Conservation (phyloP, 371 early-diverging fungal genomes). For the Lichtheimia ramosa region DNA sequence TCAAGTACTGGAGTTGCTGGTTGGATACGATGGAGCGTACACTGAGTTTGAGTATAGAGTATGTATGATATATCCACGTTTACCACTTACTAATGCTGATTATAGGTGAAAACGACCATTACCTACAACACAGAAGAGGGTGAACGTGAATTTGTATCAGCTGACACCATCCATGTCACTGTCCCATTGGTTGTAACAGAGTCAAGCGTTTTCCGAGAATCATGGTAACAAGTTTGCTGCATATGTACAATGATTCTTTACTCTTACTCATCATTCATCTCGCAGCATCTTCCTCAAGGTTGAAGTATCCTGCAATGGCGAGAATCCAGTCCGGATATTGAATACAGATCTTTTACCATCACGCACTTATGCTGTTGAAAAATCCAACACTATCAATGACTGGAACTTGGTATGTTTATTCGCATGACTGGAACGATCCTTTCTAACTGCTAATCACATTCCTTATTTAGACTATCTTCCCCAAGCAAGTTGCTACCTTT, state of each 20-base stretch:
- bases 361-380: slow-evolving; percentile 42
- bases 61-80: slow-evolving; percentile 1
- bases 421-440: background rate
- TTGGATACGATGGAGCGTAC: slow-evolving; percentile 56
- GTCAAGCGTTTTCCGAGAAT: slow-evolving; percentile 58
- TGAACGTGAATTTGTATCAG: slow-evolving; percentile 48
- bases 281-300: slow-evolving; percentile 58
- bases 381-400: slow-evolving; percentile 32
- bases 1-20: slow-evolving; percentile 48
- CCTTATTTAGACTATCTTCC: slow-evolving; percentile 52
- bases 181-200: slow-evolving; percentile 58
- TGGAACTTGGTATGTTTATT: slow-evolving; percentile 50
- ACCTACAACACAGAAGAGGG: slow-evolving; percentile 49
- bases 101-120: slow-evolving; percentile 51
- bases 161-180: slow-evolving; percentile 54
- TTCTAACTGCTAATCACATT: background rate
- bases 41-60: slow-evolving; percentile 59
- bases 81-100: background rate
- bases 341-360: slow-evolving; percentile 48
- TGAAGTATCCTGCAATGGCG: slow-evolving; percentile 60
- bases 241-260: background rate
- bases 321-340: slow-evolving; percentile 57
- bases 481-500: slow-evolving; percentile 61
- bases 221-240: slow-evolving; percentile 37
- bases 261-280: no score